A percentile compares a stretch with the other conserved stretches of the same genome.
phyloP scores from a whole-genome alignment of 345 rosid species.

The Aquilaria sinensis region DNA sequence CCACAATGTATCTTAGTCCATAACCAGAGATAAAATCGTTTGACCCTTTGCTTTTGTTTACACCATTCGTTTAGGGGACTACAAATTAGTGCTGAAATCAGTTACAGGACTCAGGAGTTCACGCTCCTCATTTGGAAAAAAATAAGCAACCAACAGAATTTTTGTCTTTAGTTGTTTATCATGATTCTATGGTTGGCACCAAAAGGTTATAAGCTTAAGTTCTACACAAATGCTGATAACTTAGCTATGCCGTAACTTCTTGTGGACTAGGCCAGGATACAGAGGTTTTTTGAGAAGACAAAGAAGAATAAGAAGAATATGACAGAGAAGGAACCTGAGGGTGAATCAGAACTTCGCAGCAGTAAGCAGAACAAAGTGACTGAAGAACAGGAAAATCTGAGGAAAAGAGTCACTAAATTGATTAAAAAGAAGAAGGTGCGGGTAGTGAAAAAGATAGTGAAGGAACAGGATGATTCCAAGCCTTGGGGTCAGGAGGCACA shows the following conservation, averaged over 20 bases:
- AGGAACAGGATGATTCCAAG: constrained; percentile 44
- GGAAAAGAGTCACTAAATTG: constrained; percentile 49
- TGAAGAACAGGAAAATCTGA: constrained; percentile 48
- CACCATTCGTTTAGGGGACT: too few species aligned
- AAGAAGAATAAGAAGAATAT: constrained; percentile 47
- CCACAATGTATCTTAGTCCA: too few species aligned
- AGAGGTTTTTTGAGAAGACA: constrained; percentile 60
- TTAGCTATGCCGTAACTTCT: constrained; percentile 6
- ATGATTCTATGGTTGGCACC: too few species aligned
- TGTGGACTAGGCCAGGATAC: constrained; percentile 62
- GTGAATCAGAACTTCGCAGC: constrained; percentile 27
- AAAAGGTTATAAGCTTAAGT: too few species aligned
- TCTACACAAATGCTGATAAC: constrained; percentile 5
- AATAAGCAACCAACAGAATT: too few species aligned
- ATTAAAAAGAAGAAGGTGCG: constrained; percentile 62
- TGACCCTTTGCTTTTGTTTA: too few species aligned
- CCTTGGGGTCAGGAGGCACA: constrained; percentile 96
- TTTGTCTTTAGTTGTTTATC: too few species aligned
- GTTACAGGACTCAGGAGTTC: too few species aligned
- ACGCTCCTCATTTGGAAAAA: too few species aligned
- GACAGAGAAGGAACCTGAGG: constrained; percentile 20
- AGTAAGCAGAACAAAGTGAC: constrained; percentile 24
- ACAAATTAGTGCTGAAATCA: too few species aligned
- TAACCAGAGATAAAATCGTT: too few species aligned
- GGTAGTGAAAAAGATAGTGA: constrained; percentile 53